These are phyloP conservation scores for Ascochyta pisi DNA, from an alignment of 2,329 filamentous ascomycete species.

Conservation along the genomic window DNA sequence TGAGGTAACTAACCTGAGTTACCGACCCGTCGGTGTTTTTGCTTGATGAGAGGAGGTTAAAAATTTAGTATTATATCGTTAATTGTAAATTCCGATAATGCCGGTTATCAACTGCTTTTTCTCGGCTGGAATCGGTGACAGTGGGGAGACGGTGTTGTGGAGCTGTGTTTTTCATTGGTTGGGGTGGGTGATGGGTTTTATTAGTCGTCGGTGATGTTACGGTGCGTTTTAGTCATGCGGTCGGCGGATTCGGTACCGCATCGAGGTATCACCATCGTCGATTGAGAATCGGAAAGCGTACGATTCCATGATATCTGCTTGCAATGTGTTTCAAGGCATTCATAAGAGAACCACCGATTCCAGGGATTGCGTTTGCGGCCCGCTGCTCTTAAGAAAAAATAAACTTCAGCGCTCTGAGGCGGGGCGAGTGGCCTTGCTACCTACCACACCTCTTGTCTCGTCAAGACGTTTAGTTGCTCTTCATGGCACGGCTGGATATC, in stretches of 20 bases:
- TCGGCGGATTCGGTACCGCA: neutral
- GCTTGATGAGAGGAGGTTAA: accelerated
- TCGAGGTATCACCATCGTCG: neutral
- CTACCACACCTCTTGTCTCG: neutral
- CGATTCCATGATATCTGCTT: neutral
- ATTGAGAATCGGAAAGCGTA: neutral
- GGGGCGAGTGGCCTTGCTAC: neutral
- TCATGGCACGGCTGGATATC: neutral
- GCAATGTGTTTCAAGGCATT: neutral
- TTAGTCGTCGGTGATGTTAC: too few relatives aligned
- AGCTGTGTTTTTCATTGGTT: too few relatives aligned
- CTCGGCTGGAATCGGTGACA: too few relatives aligned
- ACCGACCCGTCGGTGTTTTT: constrained; percentile 8
- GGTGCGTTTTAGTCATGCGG: too few relatives aligned
- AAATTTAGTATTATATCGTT: neutral
- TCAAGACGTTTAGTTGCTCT: neutral
- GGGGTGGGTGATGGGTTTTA: too few relatives aligned
- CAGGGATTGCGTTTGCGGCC: neutral
- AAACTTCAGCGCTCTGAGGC: neutral
- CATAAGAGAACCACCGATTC: too few relatives aligned
- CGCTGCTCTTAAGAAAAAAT: neutral
- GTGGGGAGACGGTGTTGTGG: too few relatives aligned
- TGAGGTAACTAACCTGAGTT: constrained; percentile 18
- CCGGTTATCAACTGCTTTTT: too few relatives aligned
- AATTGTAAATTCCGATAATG: too few relatives aligned